Percentiles rank a stretch among this genome's conserved stretches.
Evolutionary conservation across 305 asterid genomes (phyloP).

Genomic region (Caryopteris hybrid): DNA sequence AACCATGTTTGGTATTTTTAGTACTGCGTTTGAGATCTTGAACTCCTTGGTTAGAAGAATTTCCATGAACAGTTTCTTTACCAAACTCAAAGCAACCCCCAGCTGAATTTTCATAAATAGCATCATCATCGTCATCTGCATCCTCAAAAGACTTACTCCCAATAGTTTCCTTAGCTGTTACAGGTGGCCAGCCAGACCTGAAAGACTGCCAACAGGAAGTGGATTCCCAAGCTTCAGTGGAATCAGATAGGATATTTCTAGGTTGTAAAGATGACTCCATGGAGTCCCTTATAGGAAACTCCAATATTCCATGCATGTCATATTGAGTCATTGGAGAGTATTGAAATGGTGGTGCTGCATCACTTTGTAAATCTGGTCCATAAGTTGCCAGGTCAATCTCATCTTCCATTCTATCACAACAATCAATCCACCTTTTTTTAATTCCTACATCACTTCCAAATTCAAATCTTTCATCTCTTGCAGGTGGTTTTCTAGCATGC

Average conservation of each 20-base stretch:
- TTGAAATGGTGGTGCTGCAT: conserved; percentile 29
- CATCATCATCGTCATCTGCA: conserved; percentile 23
- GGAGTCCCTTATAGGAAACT: conserved; percentile 23
- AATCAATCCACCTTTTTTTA: conserved; percentile 28
- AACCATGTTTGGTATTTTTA: conserved; percentile 19
- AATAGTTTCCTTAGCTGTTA: conserved; percentile 25
- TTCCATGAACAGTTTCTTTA: conserved; percentile 15
- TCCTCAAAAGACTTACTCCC: conserved; percentile 31
- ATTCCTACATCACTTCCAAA: conserved; percentile 27
- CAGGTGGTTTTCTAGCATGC: conserved; percentile 30
- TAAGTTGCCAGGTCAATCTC: conserved; percentile 22
- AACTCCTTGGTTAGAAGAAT: conserved; percentile 30
- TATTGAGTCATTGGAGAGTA: conserved; percentile 34
- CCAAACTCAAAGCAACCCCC: conserved; percentile 29
- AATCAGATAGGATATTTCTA: conserved; percentile 25
- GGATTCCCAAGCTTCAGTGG: conserved; percentile 22
- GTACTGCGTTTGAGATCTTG: conserved; percentile 20
- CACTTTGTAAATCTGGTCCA: conserved; percentile 28
- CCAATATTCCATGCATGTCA: conserved; percentile 27
- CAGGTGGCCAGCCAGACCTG: conserved; percentile 38
- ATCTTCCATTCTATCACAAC: conserved; percentile 31
- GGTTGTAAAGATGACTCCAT: conserved; percentile 24
- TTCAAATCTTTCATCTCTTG: conserved; percentile 36
- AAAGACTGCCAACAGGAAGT: conserved; percentile 32
- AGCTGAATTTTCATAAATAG: conserved; percentile 20